A percentile compares a stretch with the other conserved stretches of the same genome.
These are phyloP conservation scores for Pythium apleroticum DNA, from an alignment of 352 stramenopile species.

Conservation along the genomic window DNA sequence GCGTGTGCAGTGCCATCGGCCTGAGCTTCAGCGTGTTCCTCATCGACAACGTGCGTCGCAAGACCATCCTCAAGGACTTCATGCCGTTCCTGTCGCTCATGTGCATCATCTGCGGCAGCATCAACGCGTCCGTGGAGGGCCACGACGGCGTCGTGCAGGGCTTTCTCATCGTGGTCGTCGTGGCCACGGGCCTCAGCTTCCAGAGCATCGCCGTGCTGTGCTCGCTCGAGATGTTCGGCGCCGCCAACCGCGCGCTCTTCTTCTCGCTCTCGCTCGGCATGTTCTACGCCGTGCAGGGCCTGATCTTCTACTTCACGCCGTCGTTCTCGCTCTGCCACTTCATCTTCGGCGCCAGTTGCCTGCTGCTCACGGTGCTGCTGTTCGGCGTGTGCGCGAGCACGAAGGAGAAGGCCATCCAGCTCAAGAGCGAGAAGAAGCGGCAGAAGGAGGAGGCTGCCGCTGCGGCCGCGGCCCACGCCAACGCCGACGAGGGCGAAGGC, in stretches of 20 bases:
- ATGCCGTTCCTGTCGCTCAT: slow-evolving; percentile 68
- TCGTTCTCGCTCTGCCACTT: slow-evolving; percentile 67
- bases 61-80: slow-evolving; percentile 90
- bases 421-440: slow-evolving; percentile 82
- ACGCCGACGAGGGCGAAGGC: slow-evolving; percentile 12
- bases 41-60: slow-evolving; percentile 83
- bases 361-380: slow-evolving; percentile 52
- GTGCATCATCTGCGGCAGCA: slow-evolving; percentile 57
- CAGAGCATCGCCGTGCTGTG: slow-evolving; percentile 75
- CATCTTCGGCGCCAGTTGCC: slow-evolving; percentile 45
- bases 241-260: slow-evolving; percentile 56
- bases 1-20: slow-evolving; percentile 44
- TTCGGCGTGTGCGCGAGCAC: slow-evolving; percentile 81
- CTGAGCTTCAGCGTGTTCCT: slow-evolving; percentile 75
- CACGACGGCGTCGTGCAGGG: slow-evolving; percentile 43
- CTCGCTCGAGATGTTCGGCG: slow-evolving; percentile 81
- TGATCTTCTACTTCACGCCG: slow-evolving; percentile 57
- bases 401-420: slow-evolving; percentile 79
- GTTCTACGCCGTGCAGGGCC: slow-evolving; percentile 54
- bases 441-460: slow-evolving; percentile 38
- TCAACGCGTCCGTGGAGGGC: slow-evolving; percentile 38
- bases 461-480: slow-evolving; percentile 16
- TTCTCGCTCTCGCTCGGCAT: slow-evolving; percentile 70
- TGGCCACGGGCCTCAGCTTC: slow-evolving; percentile 62
- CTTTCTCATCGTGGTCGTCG: slow-evolving; percentile 64